A percentile compares a stretch with the other conserved stretches of the same genome.
Evolutionary conservation across 306 rosid species (phyloP).

Genomic region (Vicia sativa): DNA sequence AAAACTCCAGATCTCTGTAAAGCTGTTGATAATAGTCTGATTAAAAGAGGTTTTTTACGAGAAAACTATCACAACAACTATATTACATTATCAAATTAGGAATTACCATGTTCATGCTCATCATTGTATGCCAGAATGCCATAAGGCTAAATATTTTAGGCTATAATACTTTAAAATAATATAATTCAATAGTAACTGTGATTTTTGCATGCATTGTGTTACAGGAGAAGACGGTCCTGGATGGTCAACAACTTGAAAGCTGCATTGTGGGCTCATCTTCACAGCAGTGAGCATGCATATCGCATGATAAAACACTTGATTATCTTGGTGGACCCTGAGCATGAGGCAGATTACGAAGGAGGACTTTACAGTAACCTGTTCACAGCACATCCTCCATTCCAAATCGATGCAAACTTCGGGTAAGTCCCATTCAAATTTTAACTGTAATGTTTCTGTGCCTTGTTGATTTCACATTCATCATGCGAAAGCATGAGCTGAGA

Average conservation of each 20-base stretch:
- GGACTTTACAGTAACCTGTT: conserved; percentile 92
- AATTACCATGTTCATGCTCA: conserved; percentile 24
- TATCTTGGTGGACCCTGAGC: conserved; percentile 80
- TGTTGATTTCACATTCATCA: conserved; percentile 29
- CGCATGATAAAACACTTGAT: conserved; percentile 89
- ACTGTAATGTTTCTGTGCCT: conserved; percentile 11
- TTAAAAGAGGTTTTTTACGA: conserved; percentile 72
- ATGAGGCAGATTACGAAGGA: conserved; percentile 73
- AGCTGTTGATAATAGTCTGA: conserved; percentile 67
- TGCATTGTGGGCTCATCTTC: conserved; percentile 86
- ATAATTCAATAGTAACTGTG: conserved; percentile 25
- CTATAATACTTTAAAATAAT: conserved; percentile 7
- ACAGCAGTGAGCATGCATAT: conserved; percentile 80
- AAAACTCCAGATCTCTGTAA: conserved; percentile 77
- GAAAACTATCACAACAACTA: conserved; percentile 1
- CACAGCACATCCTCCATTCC: conserved; percentile 94
- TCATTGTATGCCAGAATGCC: conserved; percentile 5
- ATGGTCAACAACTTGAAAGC: conserved; percentile 93
- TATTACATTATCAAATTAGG: neutral
- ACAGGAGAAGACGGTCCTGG: conserved; percentile 99
- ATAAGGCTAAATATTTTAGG: neutral
- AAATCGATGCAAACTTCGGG: conserved; percentile 98
- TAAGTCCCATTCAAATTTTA: conserved; percentile 45
- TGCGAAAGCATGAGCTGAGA: conserved; percentile 23
- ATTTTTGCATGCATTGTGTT: conserved; percentile 58